Evolutionary conservation across 2,329 filamentous ascomycete species (phyloP).

Genomic region (Xylaria sp.): DNA sequence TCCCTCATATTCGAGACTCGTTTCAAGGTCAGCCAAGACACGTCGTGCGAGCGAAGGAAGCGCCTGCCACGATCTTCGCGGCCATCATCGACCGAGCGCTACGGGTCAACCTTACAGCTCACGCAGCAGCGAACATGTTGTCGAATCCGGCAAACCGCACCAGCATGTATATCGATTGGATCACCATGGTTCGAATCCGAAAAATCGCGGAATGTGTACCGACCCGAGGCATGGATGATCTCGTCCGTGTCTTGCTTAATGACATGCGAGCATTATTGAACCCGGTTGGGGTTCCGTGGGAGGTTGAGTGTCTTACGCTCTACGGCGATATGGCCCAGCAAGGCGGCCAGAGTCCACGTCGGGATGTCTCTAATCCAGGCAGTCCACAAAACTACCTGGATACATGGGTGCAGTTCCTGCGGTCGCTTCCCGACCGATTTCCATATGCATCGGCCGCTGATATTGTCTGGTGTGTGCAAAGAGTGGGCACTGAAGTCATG

Average conservation of each 20-base stretch:
- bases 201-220: slow-evolving; percentile 61
- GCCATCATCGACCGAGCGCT: slow-evolving; percentile 80
- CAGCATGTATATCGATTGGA: slow-evolving; percentile 94
- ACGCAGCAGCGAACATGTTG: slow-evolving; percentile 89
- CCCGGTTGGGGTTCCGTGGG: slow-evolving; percentile 61
- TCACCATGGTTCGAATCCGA: slow-evolving; percentile 57
- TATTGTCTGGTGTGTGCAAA: slow-evolving; percentile 70
- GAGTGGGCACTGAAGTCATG: slow-evolving; percentile 70
- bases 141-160: slow-evolving; percentile 84
- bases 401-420: slow-evolving; percentile 69
- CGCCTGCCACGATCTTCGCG: slow-evolving; percentile 83
- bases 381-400: slow-evolving; percentile 65
- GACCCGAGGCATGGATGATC: slow-evolving; percentile 59
- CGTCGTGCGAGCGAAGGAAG: slow-evolving; percentile 79
- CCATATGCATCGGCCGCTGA: slow-evolving; percentile 67
- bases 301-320: slow-evolving; percentile 56
- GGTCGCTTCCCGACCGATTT: slow-evolving; percentile 63
- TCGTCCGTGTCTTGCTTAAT: slow-evolving; percentile 55
- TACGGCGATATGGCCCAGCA: slow-evolving; percentile 53
- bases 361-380: slow-evolving; percentile 35
- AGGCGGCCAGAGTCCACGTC: slow-evolving; percentile 40
- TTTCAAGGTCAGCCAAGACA: slow-evolving; percentile 82
- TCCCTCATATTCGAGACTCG: slow-evolving; percentile 74
- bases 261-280: slow-evolving; percentile 68
- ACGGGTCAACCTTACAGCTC: slow-evolving; percentile 86